These are phyloP conservation scores for Fagus sylvatica DNA, from an alignment of 306 rosid genomes.

Conservation along the genomic window DNA sequence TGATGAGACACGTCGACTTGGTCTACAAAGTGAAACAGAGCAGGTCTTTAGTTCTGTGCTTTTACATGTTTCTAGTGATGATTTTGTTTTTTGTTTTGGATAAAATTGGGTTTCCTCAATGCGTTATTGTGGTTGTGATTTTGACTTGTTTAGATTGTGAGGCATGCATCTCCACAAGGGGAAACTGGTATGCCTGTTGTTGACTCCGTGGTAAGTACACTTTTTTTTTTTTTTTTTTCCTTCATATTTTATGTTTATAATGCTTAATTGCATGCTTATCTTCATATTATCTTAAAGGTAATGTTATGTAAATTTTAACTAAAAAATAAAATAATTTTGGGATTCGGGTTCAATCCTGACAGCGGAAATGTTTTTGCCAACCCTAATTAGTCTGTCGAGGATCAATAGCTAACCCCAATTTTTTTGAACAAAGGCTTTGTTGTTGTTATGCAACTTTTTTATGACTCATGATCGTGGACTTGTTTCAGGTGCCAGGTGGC, in stretches of 20 bases:
- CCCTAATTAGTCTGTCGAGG: no score
- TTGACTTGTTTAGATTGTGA: constrained; percentile 65
- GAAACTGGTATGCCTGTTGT: constrained; percentile 99
- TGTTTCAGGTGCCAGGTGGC: constrained; percentile 93
- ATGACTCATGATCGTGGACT: constrained; percentile 26
- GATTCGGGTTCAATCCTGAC: no score
- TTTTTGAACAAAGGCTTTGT: no score
- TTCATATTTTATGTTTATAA: background rate
- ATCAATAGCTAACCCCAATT: no score
- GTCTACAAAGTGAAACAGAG: constrained; percentile 85
- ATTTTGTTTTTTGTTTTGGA: background rate
- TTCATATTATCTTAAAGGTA: background rate
- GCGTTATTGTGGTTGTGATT: constrained; percentile 17
- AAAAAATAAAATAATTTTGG: no score
- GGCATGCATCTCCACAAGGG: constrained; percentile 68
- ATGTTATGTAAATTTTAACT: background rate
- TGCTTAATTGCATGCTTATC: background rate
- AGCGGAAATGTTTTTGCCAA: no score
- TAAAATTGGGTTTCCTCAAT: constrained; percentile 16
- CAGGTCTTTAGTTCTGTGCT: constrained; percentile 56
- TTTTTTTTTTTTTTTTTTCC: constrained; percentile 9
- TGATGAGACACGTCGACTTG: constrained; percentile 96
- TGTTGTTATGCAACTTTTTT: constrained; percentile 1
- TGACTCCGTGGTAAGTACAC: constrained; percentile 77
- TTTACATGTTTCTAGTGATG: constrained; percentile 2